These are phyloP conservation scores for Cucumis melo DNA, from an alignment of 306 rosid species.

Conservation along the genomic window DNA sequence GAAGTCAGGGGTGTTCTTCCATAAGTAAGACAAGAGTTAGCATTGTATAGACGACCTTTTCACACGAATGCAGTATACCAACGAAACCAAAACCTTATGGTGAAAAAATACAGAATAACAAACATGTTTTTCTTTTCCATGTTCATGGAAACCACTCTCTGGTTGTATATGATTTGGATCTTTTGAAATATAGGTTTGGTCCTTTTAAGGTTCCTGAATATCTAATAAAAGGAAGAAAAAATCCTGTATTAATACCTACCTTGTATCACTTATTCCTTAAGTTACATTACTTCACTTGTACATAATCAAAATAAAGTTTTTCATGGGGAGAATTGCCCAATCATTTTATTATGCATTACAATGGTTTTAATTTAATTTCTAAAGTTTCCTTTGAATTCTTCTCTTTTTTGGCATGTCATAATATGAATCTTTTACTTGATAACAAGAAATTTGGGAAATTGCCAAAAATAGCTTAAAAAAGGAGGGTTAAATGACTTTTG, in stretches of 20 bases:
- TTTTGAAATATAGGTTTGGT: background rate
- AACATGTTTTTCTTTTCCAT: background rate
- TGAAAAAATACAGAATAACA: background rate
- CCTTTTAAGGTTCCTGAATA: background rate
- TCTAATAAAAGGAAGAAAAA: background rate
- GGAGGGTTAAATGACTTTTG: too few relatives aligned
- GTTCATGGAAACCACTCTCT: background rate
- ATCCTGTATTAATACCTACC: background rate
- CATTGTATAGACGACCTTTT: background rate
- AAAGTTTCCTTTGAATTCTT: background rate
- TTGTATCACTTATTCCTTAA: background rate
- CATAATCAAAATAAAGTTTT: background rate
- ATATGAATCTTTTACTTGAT: too few relatives aligned
- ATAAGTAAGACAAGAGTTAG: slow-evolving; percentile 11
- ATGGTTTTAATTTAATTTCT: background rate
- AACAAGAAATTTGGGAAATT: too few relatives aligned
- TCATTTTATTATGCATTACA: background rate
- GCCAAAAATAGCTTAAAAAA: too few relatives aligned
- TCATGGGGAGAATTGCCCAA: background rate
- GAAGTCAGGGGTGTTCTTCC: slow-evolving; percentile 58
- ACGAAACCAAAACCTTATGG: background rate
- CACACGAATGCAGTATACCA: background rate
- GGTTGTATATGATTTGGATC: background rate
- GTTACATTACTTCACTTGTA: background rate
- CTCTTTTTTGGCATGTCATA: too few relatives aligned